Conservation (phyloP, 306 rosid species). For the Hylodesmum podocarpum region DNA sequence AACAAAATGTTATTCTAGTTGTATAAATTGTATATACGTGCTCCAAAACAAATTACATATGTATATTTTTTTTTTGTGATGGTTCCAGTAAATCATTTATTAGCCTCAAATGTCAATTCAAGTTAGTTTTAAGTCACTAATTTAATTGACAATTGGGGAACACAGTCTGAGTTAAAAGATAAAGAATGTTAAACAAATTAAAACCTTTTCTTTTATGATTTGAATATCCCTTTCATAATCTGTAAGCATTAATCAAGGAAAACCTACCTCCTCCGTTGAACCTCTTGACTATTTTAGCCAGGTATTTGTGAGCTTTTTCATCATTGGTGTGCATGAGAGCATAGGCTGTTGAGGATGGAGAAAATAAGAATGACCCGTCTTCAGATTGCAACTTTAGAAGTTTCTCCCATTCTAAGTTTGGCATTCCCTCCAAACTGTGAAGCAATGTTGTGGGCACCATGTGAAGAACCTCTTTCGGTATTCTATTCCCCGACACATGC, state of each 20-base stretch:
- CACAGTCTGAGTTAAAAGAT: neutral
- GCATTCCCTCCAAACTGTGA: slow-evolving; percentile 90
- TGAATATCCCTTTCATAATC: neutral
- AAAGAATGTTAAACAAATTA: neutral
- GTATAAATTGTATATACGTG: too few relatives aligned
- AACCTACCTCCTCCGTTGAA: slow-evolving; percentile 76
- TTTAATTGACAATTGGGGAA: neutral
- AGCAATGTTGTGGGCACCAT: slow-evolving; percentile 67
- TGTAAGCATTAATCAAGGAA: neutral
- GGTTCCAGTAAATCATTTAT: neutral
- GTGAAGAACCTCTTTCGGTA: slow-evolving; percentile 75
- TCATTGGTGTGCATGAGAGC: slow-evolving; percentile 61
- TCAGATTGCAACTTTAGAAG: slow-evolving; percentile 65
- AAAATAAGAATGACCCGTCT: slow-evolving; percentile 78
- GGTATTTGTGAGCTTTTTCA: slow-evolving; percentile 48
- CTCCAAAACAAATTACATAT: too few relatives aligned
- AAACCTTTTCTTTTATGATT: neutral
- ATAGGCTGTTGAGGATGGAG: slow-evolving; percentile 85
- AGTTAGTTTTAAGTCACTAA: neutral
- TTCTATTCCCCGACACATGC: slow-evolving; percentile 40
- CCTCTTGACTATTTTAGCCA: slow-evolving; percentile 38
- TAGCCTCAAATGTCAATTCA: neutral
- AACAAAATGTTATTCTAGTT: too few relatives aligned
- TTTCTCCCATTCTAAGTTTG: slow-evolving; percentile 64
- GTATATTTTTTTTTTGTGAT: too few relatives aligned